phyloP scores from a whole-genome alignment of 768 basidiomycete genomes.

The Amanita pseudoporphyria region DNA sequence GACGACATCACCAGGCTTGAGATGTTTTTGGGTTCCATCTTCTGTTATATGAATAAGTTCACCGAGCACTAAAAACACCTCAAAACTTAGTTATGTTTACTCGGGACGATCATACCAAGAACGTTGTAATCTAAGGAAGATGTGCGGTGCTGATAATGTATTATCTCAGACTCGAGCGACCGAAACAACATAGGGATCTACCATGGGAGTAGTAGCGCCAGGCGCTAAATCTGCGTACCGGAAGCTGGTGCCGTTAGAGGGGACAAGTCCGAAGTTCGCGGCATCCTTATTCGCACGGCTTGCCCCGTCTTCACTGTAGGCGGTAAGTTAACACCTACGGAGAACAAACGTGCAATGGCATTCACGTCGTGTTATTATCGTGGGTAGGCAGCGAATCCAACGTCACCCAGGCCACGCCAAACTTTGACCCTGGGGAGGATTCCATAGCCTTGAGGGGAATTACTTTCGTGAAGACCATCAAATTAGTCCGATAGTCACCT shows the following conservation, averaged over 20 bases:
- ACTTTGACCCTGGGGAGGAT: conserved; percentile 24
- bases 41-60: conserved; percentile 47
- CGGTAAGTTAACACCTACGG: not conserved
- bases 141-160: conserved; percentile 30
- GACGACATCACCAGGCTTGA: conserved; percentile 47
- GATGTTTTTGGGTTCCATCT: conserved; percentile 41
- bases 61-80: conserved; percentile 33
- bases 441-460: conserved; percentile 20
- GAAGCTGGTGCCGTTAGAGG: conserved; percentile 35
- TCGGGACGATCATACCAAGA: conserved; percentile 27
- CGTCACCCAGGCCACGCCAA: conserved; percentile 40
- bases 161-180: not conserved
- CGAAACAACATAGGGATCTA: conserved; percentile 14
- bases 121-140: conserved; percentile 55
- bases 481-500: conserved; percentile 15
- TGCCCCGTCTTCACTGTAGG: conserved; percentile 41
- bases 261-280: conserved; percentile 34
- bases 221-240: conserved; percentile 48
- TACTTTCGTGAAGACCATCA: not conserved
- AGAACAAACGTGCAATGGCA: not conserved
- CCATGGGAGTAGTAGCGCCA: conserved; percentile 39
- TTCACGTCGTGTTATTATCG: conserved; percentile 41
- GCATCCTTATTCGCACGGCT: conserved; percentile 26
- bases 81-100: not conserved
- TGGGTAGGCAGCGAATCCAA: conserved; percentile 37